These are phyloP conservation scores for Pseudopyrenochaeta lycopersici DNA, from an alignment of 2,329 filamentous ascomycete species.

Conservation along the genomic window DNA sequence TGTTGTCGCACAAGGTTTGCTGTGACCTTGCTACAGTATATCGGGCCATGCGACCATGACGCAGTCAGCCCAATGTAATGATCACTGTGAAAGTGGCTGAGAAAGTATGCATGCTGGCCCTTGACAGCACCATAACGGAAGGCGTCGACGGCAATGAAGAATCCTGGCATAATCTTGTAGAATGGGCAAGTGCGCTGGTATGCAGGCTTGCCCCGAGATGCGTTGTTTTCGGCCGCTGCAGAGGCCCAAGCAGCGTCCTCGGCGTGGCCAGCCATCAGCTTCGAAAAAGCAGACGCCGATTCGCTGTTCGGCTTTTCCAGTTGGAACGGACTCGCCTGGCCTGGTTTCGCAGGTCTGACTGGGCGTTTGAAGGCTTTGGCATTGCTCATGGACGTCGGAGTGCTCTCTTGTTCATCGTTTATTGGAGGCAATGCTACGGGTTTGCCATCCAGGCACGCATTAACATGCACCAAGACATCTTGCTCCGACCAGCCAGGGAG, in stretches of 20 bases:
- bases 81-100: conserved; percentile 98
- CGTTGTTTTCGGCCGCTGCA: conserved; percentile 80
- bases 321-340: conserved; percentile 80
- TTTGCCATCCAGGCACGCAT: conserved; percentile 88
- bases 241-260: conserved; percentile 91
- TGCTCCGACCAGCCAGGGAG: conserved; percentile 66
- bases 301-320: conserved; percentile 54
- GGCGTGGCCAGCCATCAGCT: conserved; percentile 89
- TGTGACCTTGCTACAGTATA: conserved; percentile 94
- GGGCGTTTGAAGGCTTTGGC: conserved; percentile 72
- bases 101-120: conserved; percentile 92
- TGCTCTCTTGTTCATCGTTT: conserved; percentile 15
- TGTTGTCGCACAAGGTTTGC: conserved; percentile 89
- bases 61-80: conserved; percentile 93
- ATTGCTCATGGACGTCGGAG: conserved; percentile 19
- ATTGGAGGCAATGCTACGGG: conserved; percentile 64
- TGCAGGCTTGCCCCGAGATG: conserved; percentile 83
- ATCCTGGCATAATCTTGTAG: conserved; percentile 96
- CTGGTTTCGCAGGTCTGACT: conserved; percentile 73
- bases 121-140: conserved; percentile 94
- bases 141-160: conserved; percentile 93
- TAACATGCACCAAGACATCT: conserved; percentile 85
- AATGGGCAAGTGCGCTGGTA: conserved; percentile 94
- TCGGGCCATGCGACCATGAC: conserved; percentile 90
- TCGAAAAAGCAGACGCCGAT: conserved; percentile 79